Base-by-base conservation (phyloP, 805 yeast species). In the Metschnikowia bowlesiae region DNA sequence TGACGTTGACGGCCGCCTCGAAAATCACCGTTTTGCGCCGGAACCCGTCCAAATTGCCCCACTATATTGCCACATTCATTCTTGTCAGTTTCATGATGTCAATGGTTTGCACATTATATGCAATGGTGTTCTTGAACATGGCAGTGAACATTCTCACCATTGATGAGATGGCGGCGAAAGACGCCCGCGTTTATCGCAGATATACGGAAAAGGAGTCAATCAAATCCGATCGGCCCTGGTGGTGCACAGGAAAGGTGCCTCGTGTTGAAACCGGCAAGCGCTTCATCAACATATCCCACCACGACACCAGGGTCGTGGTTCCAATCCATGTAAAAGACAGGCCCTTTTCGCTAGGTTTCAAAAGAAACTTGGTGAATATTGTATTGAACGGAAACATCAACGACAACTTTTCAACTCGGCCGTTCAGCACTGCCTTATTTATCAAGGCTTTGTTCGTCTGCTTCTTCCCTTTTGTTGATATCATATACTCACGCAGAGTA, bases 131-230 rank as follows among this genome's bases (percentile, higher is more conserved):
- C 2, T 57, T 65, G 41, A 81, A 80, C 58, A 68, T 85, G 22
- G 44, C 55, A 1, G 51, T 53, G 7, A 84, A 86, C 56, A 66
- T 73, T 51, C 79, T 88, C 0, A 76, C 89, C 0, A 60, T 88
- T 10, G 92, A 86, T 54, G 83, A 79, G 34, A 61, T 84, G 37
- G 66, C 73, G 13, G 49, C 47, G 28, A 60, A 60, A 47, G 69
- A 65, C 48, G 53, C 68, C 32, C 68, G 68, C 39, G 61, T 67
- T 31, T 65, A 71, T 47, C 46, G 59, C 10, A 59, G 67, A 40
- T 44, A 28, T 16, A 35, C 8, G 28, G 40, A 44, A 13, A 35
- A 14, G 16, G 26, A 14, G 6, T 10, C 14, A 16, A 44, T 29
- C 13, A n/a, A 22, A 28, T 8, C 39, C 14, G 6, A 36, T 8